phyloP scores from a whole-genome alignment of 2,329 filamentous ascomycete genomes.

The Tolypocladium nubicola region DNA sequence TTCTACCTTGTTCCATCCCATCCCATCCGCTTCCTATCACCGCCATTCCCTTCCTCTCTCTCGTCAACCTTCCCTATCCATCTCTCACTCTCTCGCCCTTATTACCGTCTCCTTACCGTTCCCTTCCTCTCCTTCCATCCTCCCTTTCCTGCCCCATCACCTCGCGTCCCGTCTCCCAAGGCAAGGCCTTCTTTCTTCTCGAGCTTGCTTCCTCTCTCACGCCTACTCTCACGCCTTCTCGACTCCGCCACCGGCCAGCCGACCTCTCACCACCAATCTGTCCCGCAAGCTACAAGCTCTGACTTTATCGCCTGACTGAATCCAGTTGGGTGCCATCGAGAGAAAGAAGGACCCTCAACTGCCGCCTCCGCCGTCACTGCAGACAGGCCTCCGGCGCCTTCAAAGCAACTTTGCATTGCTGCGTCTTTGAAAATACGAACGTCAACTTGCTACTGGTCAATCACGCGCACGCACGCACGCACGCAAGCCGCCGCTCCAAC shows the following conservation, averaged over 20 bases:
- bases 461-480: neutral
- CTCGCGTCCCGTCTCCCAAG: slow-evolving; percentile 9
- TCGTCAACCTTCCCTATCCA: slow-evolving; percentile 8
- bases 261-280: slow-evolving; percentile 5
- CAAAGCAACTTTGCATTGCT: neutral
- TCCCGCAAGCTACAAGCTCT: slow-evolving; percentile 10
- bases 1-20: slow-evolving; percentile 22
- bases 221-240: neutral
- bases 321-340: slow-evolving; percentile 13
- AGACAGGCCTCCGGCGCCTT: neutral
- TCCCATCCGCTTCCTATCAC: slow-evolving; percentile 22
- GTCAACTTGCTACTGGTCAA: neutral
- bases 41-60: slow-evolving; percentile 19
- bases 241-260: slow-evolving; percentile 5
- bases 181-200: slow-evolving; percentile 24
- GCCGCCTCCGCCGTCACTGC: neutral
- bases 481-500: neutral
- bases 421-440: neutral
- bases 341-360: slow-evolving; percentile 19
- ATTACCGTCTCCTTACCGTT: slow-evolving; percentile 14
- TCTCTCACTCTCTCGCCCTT: slow-evolving; percentile 13
- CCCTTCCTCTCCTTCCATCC: slow-evolving; percentile 16
- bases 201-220: slow-evolving; percentile 15
- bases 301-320: slow-evolving; percentile 9
- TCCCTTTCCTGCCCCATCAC: slow-evolving; percentile 7